Base-by-base conservation (phyloP, 805 yeast genomes). In the Saccharomycopsis fibuligera region DNA sequence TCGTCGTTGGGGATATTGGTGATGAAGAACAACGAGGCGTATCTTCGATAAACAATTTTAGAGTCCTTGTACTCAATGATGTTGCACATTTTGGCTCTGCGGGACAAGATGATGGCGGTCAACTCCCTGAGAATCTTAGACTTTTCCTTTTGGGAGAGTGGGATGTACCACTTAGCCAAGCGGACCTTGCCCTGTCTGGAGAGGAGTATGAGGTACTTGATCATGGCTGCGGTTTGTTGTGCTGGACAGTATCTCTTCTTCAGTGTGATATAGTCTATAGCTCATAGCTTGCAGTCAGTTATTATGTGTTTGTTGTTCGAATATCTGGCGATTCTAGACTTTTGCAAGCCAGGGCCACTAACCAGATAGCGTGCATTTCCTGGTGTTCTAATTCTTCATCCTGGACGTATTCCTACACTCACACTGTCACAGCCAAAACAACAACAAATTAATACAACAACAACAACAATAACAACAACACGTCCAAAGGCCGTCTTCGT, bases 131-230 rank as follows among this genome's bases (percentile, higher is more conserved):
- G 81, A 49, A 89, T 80, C 65, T 86, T 85, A 45, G 82, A 72
- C 68, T 90, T 89, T 57, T 89, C 96, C 62, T 86, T 88, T 58
- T 83, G 84, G n/a, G 85, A 74, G 41, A 83, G 71, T 27, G 96
- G 80, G 45, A 76, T 75, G 63, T 88, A 93, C 99, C 99, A 93
- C 68, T 90, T 90, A 33, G 95, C 78, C 31, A 95, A 75, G 58
- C 99, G 75, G 29, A 89, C 89, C 65, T 91, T 93, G 25, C 99
- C 99, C 64, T 93, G 99, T 57, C 96, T 78, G 12, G 97, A 90
- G 14, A 91, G 75, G 45, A 93, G 69, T 43, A 95, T 73, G 47
- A 91, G 60, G 64, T 85, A 95, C 57, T 84, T 84, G 50, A 93
- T 76, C 55, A 52, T 52, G 10, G 4, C 23, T 14, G 12, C 12